Conservation (phyloP, 2,329 filamentous ascomycete species). For the Orbilia oligospora region DNA sequence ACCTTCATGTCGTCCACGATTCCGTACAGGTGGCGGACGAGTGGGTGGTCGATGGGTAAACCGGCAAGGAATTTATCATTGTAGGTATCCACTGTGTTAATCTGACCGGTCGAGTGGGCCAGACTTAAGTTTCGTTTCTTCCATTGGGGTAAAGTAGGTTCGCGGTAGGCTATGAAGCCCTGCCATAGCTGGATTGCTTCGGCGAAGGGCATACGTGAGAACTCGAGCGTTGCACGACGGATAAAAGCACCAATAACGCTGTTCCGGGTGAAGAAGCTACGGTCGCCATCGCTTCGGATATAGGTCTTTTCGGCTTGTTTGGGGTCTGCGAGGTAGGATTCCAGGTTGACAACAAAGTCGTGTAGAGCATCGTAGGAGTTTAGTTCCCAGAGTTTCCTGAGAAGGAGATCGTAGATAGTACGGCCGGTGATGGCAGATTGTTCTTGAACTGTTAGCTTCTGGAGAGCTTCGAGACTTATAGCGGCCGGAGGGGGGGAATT, state of each 20-base stretch:
- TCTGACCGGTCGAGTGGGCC: constrained; percentile 29
- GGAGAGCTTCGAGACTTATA: constrained; percentile 73
- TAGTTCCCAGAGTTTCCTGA: constrained; percentile 85
- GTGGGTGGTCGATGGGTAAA: constrained; percentile 62
- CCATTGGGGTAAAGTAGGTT: constrained; percentile 78
- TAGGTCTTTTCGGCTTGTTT: constrained; percentile 72
- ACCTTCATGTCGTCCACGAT: constrained; percentile 66
- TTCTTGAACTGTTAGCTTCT: constrained; percentile 66
- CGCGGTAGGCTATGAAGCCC: constrained; percentile 83
- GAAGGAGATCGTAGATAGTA: constrained; percentile 88
- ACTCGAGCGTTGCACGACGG: constrained; percentile 82
- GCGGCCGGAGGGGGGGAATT: constrained; percentile 67
- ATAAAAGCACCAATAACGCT: constrained; percentile 88
- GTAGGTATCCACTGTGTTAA: constrained; percentile 24
- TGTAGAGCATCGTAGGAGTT: constrained; percentile 86
- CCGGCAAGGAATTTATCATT: constrained; percentile 56
- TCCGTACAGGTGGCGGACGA: constrained; percentile 72
- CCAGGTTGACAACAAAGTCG: constrained; percentile 75
- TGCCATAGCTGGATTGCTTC: constrained; percentile 85
- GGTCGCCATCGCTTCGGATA: constrained; percentile 65
- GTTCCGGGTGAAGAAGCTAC: constrained; percentile 67
- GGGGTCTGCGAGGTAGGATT: constrained; percentile 75
- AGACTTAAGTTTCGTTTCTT: constrained; percentile 70
- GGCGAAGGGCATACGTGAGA: constrained; percentile 82
- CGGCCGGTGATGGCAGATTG: constrained; percentile 72